Evolutionary conservation across 768 basidiomycete genomes (phyloP).

Genomic region (Botryobasidium botryosum): DNA sequence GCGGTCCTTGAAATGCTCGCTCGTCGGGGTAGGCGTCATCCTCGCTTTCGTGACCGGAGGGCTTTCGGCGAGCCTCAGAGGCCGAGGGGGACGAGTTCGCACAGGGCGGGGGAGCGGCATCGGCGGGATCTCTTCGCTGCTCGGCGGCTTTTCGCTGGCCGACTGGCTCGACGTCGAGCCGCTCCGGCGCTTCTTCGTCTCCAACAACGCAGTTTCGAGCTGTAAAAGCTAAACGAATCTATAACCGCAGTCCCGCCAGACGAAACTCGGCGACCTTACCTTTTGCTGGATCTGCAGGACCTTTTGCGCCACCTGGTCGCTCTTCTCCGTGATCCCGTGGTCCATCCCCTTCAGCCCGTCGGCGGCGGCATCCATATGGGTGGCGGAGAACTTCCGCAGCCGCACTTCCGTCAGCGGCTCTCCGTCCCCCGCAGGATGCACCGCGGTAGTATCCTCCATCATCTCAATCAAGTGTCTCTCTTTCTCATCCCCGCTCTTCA

Average conservation of each 20-base stretch:
- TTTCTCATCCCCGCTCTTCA: constrained; percentile 12
- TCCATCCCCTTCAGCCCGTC: constrained; percentile 68
- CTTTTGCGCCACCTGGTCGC: constrained; percentile 76
- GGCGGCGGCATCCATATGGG: constrained; percentile 25
- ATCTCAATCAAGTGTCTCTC: constrained; percentile 27
- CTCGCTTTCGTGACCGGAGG: no score
- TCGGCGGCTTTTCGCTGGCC: no score
- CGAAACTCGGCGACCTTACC: constrained; percentile 30
- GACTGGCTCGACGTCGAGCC: constrained; percentile 6
- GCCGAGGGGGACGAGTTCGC: no score
- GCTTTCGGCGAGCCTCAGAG: no score
- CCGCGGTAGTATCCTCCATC: constrained; percentile 40
- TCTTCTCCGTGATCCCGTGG: constrained; percentile 66
- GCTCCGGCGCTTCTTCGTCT: constrained; percentile 23
- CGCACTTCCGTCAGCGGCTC: constrained; percentile 8
- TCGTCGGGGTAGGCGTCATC: no score
- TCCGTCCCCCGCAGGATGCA: constrained; percentile 27
- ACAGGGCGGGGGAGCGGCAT: no score
- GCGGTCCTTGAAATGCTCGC: no score
- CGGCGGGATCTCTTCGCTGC: no score
- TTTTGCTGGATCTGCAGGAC: constrained; percentile 83
- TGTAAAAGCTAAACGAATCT: constrained; percentile 17
- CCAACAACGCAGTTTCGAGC: constrained; percentile 56
- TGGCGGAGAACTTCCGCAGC: constrained; percentile 58
- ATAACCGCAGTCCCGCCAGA: constrained; percentile 2